phyloP scores from a whole-genome alignment of 208 protist genomes.

The Novymonas esmeraldas region DNA sequence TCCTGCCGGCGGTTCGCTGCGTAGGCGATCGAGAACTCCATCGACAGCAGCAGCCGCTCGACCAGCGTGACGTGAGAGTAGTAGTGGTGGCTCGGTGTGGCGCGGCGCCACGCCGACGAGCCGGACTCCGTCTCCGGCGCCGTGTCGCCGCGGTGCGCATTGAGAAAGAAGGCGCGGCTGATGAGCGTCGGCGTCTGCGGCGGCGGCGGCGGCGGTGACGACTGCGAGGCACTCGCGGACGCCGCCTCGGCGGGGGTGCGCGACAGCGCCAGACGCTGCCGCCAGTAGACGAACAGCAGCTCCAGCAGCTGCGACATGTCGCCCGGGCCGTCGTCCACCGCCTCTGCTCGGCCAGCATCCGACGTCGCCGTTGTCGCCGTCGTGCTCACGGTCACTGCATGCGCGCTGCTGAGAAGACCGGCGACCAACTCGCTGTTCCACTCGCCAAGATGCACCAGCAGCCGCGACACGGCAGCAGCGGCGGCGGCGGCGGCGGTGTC shows the following conservation, averaged over 20 bases:
- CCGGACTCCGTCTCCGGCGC: no score
- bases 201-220: not conserved
- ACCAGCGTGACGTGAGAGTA: constrained; percentile 9
- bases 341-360: not conserved
- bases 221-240: not conserved
- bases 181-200: constrained; percentile 24
- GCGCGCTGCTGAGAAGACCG: constrained; percentile 3
- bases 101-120: not conserved
- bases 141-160: not conserved
- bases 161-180: constrained; percentile 19
- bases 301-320: constrained; percentile 13
- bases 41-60: constrained; percentile 25
- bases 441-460: constrained; percentile 10
- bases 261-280: constrained; percentile 6
- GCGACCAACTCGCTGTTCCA: constrained; percentile 16
- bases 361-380: not conserved
- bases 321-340: no score
- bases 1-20: not conserved
- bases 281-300: constrained; percentile 26
- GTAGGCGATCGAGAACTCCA: constrained; percentile 26
- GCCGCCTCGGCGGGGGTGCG: not conserved
- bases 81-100: not conserved
- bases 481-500: not conserved
- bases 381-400: not conserved
- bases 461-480: constrained; percentile 1